Evolutionary conservation across 2,329 filamentous ascomycete species (phyloP), one percentile per base, ranked within the genome.

Genomic region (Lomentospora prolificans): DNA sequence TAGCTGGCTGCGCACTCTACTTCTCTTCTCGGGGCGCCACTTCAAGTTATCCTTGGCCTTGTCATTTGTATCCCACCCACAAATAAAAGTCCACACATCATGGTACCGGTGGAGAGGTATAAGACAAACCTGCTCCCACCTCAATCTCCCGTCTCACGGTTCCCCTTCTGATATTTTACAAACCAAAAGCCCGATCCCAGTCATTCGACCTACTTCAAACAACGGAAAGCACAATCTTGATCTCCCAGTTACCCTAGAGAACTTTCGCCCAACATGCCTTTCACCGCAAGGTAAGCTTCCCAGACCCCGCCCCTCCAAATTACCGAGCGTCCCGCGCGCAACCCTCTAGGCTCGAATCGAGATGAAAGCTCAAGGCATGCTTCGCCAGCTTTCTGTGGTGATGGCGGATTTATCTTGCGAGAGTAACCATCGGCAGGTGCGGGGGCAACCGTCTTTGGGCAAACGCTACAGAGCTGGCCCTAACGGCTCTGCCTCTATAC

Each of bases 251-350:
- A n/a, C n/a, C 36, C 36, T 17, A 12, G 25, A 25, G 48, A 25
- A 50, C 46, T 50, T 51, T 50, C 52, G 52, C 52, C 58, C 72
- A 79, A 57, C 61, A 82, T 82, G 79, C 67, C 79, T 72, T 79
- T 82, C 76, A 82, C 79, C 65, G 73, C 70, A 53, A 80, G 76
- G 78, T 81, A 76, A 69, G 75, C 60, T 58, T 55, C 31, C 53
- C 28, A n/a, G n/a, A n/a, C 50, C 50, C 12, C 14, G 10, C 39
- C 39, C 3, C 12, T 12, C 17, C 17, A 24, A 50, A 50, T 50
- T 50, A 17, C 46, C 27, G 46, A 25, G 22, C 46, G 25, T 50
- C 25, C 27, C 46, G 22, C 27, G 17, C 14, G 17, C 5, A 50
- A 8, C 19, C 25, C 10, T 50, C 25, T 22, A 4, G 46, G 19